phyloP scores from a whole-genome alignment of 306 rosid species.

The Senna tora region DNA sequence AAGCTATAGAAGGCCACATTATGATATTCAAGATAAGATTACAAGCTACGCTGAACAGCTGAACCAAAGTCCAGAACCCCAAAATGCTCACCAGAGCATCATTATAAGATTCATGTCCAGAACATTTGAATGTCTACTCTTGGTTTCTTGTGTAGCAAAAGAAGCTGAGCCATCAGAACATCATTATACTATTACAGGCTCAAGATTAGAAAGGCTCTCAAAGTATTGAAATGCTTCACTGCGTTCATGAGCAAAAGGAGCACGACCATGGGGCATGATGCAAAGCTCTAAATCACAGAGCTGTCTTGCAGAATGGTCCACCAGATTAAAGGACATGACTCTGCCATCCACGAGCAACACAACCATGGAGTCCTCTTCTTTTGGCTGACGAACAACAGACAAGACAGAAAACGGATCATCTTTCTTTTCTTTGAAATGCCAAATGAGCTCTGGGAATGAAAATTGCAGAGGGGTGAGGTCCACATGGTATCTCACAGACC shows the following conservation, averaged over 20 bases:
- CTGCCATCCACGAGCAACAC: constrained; percentile 22
- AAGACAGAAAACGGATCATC: background rate
- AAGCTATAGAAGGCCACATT: too few species aligned
- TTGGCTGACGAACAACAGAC: background rate
- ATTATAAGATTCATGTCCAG: background rate
- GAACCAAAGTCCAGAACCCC: too few species aligned
- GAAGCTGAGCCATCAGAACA: background rate
- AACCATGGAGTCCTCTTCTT: constrained; percentile 16
- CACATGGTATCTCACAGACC: constrained; percentile 23
- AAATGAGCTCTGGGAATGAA: constrained; percentile 13
- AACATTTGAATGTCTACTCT: background rate
- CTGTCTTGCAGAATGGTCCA: background rate
- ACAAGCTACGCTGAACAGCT: background rate
- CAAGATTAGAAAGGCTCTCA: constrained; percentile 22
- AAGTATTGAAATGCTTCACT: constrained; percentile 8
- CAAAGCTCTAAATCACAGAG: constrained; percentile 25
- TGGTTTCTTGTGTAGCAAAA: background rate
- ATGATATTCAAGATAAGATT: too few species aligned
- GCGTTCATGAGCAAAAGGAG: background rate
- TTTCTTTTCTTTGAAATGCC: constrained; percentile 9
- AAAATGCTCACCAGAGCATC: too few species aligned
- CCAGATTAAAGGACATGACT: constrained; percentile 24
- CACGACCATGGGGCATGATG: background rate
- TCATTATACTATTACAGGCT: background rate
- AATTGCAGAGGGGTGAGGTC: background rate